Evolutionary conservation across 2,329 filamentous ascomycete genomes (phyloP).

Genomic region (Trichoderma hamatum): DNA sequence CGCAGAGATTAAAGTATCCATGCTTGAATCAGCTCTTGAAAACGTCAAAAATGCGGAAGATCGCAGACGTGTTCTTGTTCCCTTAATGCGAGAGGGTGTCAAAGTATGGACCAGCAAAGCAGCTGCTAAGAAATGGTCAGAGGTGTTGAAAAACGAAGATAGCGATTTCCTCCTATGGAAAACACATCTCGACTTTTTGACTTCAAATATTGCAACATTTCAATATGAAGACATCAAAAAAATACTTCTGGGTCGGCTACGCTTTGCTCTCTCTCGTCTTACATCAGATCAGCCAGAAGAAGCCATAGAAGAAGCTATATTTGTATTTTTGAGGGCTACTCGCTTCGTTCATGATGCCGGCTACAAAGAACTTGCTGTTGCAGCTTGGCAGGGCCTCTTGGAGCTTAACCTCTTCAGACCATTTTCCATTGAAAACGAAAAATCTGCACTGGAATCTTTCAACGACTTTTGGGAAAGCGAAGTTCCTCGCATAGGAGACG

Average conservation of each 20-base stretch:
- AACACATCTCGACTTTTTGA: constrained; percentile 70
- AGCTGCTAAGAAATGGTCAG: constrained; percentile 66
- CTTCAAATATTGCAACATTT: constrained; percentile 69
- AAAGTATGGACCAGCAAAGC: constrained; percentile 71
- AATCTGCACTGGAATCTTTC: constrained; percentile 51
- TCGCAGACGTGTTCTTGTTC: constrained; percentile 64
- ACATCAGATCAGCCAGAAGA: background rate
- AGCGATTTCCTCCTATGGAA: constrained; percentile 67
- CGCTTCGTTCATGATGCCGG: constrained; percentile 75
- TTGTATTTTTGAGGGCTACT: constrained; percentile 76
- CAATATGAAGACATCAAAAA: constrained; percentile 66
- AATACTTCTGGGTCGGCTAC: constrained; percentile 59
- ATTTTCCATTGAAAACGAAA: constrained; percentile 32
- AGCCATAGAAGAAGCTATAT: constrained; percentile 49
- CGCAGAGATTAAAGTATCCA: constrained; percentile 76
- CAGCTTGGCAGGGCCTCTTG: constrained; percentile 79
- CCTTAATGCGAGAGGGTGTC: constrained; percentile 73
- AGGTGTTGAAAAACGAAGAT: constrained; percentile 39
- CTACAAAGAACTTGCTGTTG: constrained; percentile 74
- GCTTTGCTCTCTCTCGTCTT: constrained; percentile 27
- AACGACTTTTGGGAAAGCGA: constrained; percentile 88
- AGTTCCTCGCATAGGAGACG: constrained; percentile 75
- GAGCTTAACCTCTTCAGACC: constrained; percentile 71
- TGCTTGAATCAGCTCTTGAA: constrained; percentile 76
- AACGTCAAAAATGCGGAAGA: constrained; percentile 52